phyloP scores from a whole-genome alignment of 2,329 filamentous ascomycete genomes.

The Cladobotryum protrusum region DNA sequence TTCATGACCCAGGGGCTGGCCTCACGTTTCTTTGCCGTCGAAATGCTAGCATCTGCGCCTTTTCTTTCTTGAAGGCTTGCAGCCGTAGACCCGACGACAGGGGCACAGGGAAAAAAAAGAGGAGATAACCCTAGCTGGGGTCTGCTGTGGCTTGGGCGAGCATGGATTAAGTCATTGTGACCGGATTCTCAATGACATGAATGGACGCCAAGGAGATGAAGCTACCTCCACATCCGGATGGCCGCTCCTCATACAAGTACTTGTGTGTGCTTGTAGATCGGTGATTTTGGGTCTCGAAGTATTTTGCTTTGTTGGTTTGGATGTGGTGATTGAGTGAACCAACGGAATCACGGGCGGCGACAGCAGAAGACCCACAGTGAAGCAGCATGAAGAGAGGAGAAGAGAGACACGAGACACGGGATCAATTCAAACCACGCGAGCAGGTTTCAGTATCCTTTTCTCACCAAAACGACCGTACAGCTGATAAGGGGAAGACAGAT shows the following conservation, averaged over 20 bases:
- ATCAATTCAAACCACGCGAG: neutral
- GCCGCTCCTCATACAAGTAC: neutral
- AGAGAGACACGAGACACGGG: neutral
- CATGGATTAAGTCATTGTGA: slow-evolving; percentile 2
- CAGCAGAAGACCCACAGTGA: neutral
- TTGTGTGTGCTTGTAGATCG: no score
- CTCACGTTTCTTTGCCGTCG: neutral
- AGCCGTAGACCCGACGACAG: neutral
- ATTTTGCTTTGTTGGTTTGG: no score
- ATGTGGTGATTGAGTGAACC: no score
- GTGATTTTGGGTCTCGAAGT: neutral
- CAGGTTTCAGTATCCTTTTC: neutral
- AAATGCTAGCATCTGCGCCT: neutral
- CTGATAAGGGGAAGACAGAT: no score
- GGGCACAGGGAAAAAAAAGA: neutral
- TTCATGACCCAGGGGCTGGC: neutral
- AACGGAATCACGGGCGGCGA: no score
- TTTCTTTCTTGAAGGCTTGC: neutral
- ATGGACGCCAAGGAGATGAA: neutral
- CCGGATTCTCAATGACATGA: slow-evolving; percentile 2
- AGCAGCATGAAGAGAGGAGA: neutral
- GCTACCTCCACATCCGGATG: slow-evolving; percentile 1
- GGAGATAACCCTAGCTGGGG: no score
- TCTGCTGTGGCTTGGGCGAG: neutral
- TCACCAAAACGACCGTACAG: neutral